Evolutionary conservation across 352 stramenopile species (phyloP).

Genomic region (Phytophthora hybrid): DNA sequence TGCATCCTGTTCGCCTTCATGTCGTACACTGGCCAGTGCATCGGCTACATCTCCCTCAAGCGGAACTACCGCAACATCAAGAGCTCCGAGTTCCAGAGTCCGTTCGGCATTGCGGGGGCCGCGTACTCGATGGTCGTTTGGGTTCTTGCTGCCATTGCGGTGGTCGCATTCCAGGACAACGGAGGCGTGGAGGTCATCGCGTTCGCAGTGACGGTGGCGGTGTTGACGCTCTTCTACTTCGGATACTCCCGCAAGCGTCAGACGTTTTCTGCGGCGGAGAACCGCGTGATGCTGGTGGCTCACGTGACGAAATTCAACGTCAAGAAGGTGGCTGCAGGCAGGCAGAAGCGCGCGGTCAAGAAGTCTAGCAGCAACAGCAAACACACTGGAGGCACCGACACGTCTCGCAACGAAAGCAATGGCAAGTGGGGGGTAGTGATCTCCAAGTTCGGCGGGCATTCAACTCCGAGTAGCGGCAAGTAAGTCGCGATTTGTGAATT

Average conservation of each 20-base stretch:
- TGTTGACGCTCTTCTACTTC: slow-evolving; percentile 48
- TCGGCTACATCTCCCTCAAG: slow-evolving; percentile 54
- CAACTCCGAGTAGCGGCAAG: background rate
- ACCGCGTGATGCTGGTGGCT: slow-evolving; percentile 51
- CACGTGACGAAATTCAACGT: slow-evolving; percentile 56
- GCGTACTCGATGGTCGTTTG: slow-evolving; percentile 41
- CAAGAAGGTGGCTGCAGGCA: slow-evolving; percentile 12
- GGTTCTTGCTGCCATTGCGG: slow-evolving; percentile 32
- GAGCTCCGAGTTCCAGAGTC: slow-evolving; percentile 50
- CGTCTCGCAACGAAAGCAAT: background rate
- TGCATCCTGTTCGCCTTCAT: slow-evolving; percentile 46
- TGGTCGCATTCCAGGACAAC: slow-evolving; percentile 41
- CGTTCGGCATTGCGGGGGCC: slow-evolving; percentile 42
- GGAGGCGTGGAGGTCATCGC: slow-evolving; percentile 32
- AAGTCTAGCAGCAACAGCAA: background rate
- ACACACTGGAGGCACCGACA: background rate
- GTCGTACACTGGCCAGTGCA: slow-evolving; percentile 50
- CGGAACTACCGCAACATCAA: slow-evolving; percentile 51
- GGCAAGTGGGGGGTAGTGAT: background rate
- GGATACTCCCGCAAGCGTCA: slow-evolving; percentile 45
- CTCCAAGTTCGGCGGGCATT: background rate
- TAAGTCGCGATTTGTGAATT: slow-evolving; percentile 1
- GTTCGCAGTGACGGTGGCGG: slow-evolving; percentile 16
- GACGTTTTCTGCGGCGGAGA: slow-evolving; percentile 53
- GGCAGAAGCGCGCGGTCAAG: background rate